phyloP scores from a whole-genome alignment of 1,284 basidiomycete genomes.

The Tausonia pullulans region DNA sequence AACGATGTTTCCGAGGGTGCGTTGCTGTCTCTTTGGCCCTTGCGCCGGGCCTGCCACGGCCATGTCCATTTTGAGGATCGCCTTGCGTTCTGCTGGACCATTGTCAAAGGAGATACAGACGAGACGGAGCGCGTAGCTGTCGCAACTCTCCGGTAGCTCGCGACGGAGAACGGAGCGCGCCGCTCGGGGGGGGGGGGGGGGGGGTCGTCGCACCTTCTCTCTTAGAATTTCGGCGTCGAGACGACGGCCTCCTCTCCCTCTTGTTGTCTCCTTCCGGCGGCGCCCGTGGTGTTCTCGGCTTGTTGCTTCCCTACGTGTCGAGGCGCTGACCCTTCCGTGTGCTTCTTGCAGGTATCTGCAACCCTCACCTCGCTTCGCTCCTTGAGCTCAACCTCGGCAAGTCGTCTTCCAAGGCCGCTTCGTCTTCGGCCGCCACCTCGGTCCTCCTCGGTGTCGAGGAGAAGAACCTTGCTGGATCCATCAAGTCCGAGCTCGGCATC shows the following conservation, averaged over 20 bases:
- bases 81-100: too few species aligned
- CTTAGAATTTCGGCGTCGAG: background rate
- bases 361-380: constrained; percentile 73
- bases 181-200: too few species aligned
- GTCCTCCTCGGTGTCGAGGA: constrained; percentile 79
- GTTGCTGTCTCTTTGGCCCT: background rate
- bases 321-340: background rate
- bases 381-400: constrained; percentile 81
- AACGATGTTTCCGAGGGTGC: constrained; percentile 94
- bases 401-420: constrained; percentile 32
- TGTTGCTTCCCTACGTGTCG: too few species aligned
- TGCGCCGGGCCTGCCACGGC: too few species aligned
- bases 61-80: too few species aligned
- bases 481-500: constrained; percentile 66
- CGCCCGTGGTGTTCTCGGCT: too few species aligned
- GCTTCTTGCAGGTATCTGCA: constrained; percentile 48
- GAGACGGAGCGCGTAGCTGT: too few species aligned
- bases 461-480: constrained; percentile 61
- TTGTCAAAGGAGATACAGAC: too few species aligned
- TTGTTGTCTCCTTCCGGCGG: background rate
- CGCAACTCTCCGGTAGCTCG: too few species aligned
- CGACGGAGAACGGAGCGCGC: too few species aligned
- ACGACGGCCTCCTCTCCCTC: background rate
- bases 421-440: constrained; percentile 35
- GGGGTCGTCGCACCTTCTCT: background rate